Evolutionary conservation across 805 yeast genomes (phyloP), one percentile per base, ranked within the genome.

Genomic region (Cephaloascus albidus): DNA sequence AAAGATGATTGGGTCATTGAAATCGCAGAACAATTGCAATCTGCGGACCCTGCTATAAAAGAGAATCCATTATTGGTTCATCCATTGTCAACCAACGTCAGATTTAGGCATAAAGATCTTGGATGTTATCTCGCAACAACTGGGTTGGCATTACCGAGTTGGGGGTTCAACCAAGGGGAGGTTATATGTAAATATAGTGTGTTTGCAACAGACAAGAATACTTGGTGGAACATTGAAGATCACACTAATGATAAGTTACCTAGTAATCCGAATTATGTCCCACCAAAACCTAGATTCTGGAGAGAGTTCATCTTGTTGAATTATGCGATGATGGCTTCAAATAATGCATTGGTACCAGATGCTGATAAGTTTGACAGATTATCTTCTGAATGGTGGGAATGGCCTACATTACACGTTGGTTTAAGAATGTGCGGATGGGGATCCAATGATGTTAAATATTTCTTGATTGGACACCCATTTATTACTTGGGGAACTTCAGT

Each of bases 1-100:
- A 84, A 85, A 53, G 97, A 89, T 56, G 81, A 93, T 59, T 93
- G 98, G 98, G 64, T 82, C 31, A 67, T 90, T 35, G 96, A 90
- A 62, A 71, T 93, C 47, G 84, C 77, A 40, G 75, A 76, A 36
- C 90, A 84, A 55, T 49, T 46, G 6, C 66, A 63, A 48, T 39
- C 36, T 37, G 54, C 70, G 39, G 68, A 69, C 41, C 51, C 55
- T 4, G 49, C 60, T 3, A 69, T 70, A 43, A 23, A 8, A 8
- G 28, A 23, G 12, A 23, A 23, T 12, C 28, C 28, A 6, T 6
- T 8, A 23, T 8, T 23, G 6, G 35, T 85, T 8, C 95, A 85
- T 54, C 89, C 93, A n/a, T 61, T 85, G 39, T 79, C 89, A 2
- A 74, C 90, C 2, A 73, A 78, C 38, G 79, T 85, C 63, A 72